A percentile compares a stretch with the other conserved stretches of the same genome.
phyloP scores from a whole-genome alignment of 164 flowering plant species.

The Protea cynaroides region DNA sequence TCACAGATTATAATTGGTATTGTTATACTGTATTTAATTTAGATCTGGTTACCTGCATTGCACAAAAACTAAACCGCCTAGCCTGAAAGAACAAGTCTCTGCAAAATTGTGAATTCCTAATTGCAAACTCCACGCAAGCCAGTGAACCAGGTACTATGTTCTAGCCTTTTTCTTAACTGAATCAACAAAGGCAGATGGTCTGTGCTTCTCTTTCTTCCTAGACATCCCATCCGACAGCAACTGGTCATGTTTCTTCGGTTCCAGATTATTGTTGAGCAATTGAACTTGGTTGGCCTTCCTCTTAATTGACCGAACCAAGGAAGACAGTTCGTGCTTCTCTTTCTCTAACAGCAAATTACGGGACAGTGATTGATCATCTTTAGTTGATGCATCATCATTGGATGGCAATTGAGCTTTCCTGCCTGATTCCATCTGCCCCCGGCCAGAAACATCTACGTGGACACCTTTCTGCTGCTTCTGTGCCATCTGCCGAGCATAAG shows the following conservation, averaged over 20 bases:
- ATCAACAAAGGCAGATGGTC: slow-evolving; percentile 19
- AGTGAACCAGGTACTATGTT: background rate
- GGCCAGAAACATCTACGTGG: slow-evolving; percentile 5
- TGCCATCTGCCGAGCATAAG: slow-evolving; percentile 58
- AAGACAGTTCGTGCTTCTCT: slow-evolving; percentile 47
- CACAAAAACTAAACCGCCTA: too few relatives aligned
- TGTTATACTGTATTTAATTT: too few relatives aligned
- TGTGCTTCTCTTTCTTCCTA: slow-evolving; percentile 13
- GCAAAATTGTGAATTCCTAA: too few relatives aligned
- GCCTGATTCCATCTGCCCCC: slow-evolving; percentile 8
- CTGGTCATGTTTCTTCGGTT: slow-evolving; percentile 9
- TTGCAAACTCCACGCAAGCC: too few relatives aligned
- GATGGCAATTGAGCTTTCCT: slow-evolving; percentile 14
- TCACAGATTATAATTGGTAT: too few relatives aligned
- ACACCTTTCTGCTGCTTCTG: slow-evolving; percentile 37
- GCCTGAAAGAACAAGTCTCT: too few relatives aligned
- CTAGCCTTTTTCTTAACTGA: slow-evolving; percentile 30
- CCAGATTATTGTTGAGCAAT: slow-evolving; percentile 15
- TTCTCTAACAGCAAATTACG: slow-evolving; percentile 22
- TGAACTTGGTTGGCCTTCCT: slow-evolving; percentile 48
- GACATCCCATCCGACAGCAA: background rate
- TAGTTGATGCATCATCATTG: slow-evolving; percentile 10
- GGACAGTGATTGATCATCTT: slow-evolving; percentile 15
- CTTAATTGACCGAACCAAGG: slow-evolving; percentile 49
- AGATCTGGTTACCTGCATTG: too few relatives aligned